A percentile compares a stretch with the other conserved stretches of the same genome.
These are phyloP conservation scores for Mychonastes homosphaera DNA, from an alignment of 139 green algal genomes.

Conservation along the genomic window DNA sequence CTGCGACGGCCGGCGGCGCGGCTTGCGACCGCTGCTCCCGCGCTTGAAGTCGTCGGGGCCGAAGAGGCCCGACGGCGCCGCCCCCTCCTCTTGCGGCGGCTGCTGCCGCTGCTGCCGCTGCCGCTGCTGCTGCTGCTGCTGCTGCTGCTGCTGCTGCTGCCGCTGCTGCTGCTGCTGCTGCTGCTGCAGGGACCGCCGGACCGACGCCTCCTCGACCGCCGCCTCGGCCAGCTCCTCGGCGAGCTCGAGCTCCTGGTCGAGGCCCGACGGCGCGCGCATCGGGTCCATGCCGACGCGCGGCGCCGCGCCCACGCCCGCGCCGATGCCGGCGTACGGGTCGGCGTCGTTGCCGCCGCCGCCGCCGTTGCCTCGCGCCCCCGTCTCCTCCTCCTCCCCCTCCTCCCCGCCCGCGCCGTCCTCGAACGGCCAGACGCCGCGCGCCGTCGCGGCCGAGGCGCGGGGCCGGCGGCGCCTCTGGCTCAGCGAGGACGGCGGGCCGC, in stretches of 20 bases:
- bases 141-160: no score
- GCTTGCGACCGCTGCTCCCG: background rate
- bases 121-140: no score
- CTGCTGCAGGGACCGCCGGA: no score
- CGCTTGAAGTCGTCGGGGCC: no score
- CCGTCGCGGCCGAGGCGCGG: background rate
- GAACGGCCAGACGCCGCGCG: background rate
- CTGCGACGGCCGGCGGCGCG: background rate
- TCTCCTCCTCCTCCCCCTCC: no score
- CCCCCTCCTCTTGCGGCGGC: background rate
- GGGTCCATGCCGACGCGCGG: constrained; percentile 30
- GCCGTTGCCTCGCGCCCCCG: no score
- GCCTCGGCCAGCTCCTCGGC: constrained; percentile 28
- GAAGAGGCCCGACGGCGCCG: no score
- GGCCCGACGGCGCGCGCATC: constrained; percentile 35
- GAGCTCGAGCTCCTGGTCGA: constrained; percentile 40
- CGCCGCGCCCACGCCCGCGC: background rate
- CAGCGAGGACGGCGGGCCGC: no score
- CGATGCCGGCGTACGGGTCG: background rate
- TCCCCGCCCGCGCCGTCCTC: no score
- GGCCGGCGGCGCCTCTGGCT: background rate
- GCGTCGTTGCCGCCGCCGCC: background rate
- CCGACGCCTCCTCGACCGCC: no score
- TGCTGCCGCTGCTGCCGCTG: constrained; percentile 6
- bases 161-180: no score